Conservation (phyloP, 1,139 yeast species). For the Debaryomycetaceae sp. region DNA sequence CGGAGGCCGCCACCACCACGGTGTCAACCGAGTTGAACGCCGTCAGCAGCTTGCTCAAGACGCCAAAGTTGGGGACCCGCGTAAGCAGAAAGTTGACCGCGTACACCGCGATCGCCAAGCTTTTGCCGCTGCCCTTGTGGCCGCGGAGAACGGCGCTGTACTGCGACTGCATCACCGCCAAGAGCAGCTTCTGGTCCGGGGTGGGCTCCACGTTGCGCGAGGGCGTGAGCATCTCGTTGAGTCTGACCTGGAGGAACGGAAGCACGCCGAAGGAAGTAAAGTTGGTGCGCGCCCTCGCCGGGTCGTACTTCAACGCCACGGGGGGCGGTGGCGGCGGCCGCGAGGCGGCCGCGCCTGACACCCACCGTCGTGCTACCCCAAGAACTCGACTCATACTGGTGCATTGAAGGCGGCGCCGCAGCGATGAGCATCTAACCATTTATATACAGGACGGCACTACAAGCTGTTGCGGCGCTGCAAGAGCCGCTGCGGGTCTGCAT, state of each 20-base stretch:
- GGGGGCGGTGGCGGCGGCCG: background rate
- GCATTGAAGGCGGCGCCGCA: background rate
- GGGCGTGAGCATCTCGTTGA: slow-evolving; percentile 15
- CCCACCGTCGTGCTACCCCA: background rate
- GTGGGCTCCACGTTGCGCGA: slow-evolving; percentile 19
- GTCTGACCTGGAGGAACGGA: slow-evolving; percentile 24
- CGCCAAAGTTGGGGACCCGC: slow-evolving; percentile 18
- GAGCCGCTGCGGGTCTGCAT: slow-evolving; percentile 14
- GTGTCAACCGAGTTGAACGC: slow-evolving; percentile 13
- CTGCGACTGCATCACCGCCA: slow-evolving; percentile 17
- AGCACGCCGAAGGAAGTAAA: slow-evolving; percentile 23
- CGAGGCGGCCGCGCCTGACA: background rate
- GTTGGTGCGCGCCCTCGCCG: slow-evolving; percentile 10
- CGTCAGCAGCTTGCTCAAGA: slow-evolving; percentile 10
- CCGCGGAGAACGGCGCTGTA: slow-evolving; percentile 16
- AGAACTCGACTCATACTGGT: background rate
- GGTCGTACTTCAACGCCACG: slow-evolving; percentile 6
- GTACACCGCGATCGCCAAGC: slow-evolving; percentile 20
- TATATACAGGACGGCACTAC: no score
- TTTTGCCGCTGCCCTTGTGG: slow-evolving; percentile 22
- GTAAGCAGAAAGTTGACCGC: slow-evolving; percentile 20
- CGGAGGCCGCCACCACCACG: slow-evolving; percentile 27
- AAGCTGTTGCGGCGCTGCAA: slow-evolving; percentile 63
- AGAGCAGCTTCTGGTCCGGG: slow-evolving; percentile 19
- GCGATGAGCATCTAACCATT: slow-evolving; percentile 3